Base-by-base conservation (phyloP, 805 yeast species). In the Candida xyloterini region DNA sequence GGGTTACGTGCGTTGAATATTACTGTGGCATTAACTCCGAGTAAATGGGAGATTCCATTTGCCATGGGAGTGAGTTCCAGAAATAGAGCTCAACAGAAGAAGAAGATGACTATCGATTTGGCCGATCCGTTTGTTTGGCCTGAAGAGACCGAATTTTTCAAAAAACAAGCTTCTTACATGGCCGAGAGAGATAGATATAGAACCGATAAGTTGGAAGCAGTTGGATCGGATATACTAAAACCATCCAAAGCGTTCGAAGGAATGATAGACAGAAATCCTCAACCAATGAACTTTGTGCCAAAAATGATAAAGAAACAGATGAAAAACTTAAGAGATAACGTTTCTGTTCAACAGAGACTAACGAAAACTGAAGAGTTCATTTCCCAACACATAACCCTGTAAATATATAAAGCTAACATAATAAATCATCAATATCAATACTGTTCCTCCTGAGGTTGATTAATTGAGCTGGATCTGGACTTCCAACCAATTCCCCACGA, bases 121-220 rank as follows among this genome's bases (percentile, higher is more conserved):
- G 81, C 79, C 42, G 88, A 91, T 50, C 99, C 99, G 16, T 93
- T 93, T 59, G 74, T 93, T 33, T 93, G 97, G 96, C 99, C 99
- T 4, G 82, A 75, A 27, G 71, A 67, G 31, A 53, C 59, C n/a
- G 53, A 54, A 55, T 67, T 49, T 52, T 63, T 40, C 48, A 50
- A 52, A 45, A 63, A 42, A 41, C 73, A 62, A 20, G 41, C 47
- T 22, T 46, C 47, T 15, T 49, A 66, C 30, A 65, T 63, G 15
- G 66, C 68, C 29, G 78, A 81, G 51, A 65, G 77, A 51, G 66
- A 66, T 33, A 67, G 70, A 38, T 79, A 74, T 54, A 69, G 78
- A 42, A 73, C 70, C 25, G 79, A 75, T 40, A 71, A 68, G 52
- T 60, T 63, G 33, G 67, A 71, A 15, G 58, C 61, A 11, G 46